Base-by-base conservation (phyloP, 139 green algal genomes). In the Edaphochlamys debaryana region DNA sequence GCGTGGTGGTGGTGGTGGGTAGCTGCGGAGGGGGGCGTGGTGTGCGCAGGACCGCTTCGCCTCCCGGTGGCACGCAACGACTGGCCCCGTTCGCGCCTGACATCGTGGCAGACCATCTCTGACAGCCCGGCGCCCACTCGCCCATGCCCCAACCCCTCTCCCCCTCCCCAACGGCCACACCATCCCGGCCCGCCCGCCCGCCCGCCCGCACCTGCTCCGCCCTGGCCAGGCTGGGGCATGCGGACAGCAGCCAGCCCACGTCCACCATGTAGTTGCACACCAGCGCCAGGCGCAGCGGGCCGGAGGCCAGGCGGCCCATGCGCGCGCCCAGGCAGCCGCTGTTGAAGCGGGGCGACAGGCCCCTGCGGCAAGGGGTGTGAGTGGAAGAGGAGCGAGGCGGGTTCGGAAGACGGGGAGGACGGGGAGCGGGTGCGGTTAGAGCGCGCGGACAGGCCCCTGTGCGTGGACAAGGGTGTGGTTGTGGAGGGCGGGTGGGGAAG, bases 181-280 rank as follows among this genome's bases (percentile, higher is more conserved):
- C n/a, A 54, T 25, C 9, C 29, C 2, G 2, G 2, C 40, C 32
- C 48, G 19, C 36, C 45, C 37, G 17, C 40, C 19, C 52, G 34
- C 58, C 15, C 70, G 17, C 0, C 32, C 56, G 11, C 37, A 95
- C 37, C 64, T 89, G 70, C 23, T 73, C 27, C 27, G 79, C 88
- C 27, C 22, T 17, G 0, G 41, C 25, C 22, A 97, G 68, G 74
- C 87, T 83, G 15, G 94, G 94, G 77, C 86, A 94, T 30, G 83
- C 86, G 0, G 70, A 84, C 32, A 96, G 42, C 40, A 96, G 90
- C 92, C 91, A 97, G 15, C 9, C 6, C 38, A 95, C 37, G 85
- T 97, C 94, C 19, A 97, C n/a, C 88, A 93, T 92, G 79, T 89
- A 97, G 68, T 97, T 97, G 50, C 73, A 91, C 19, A 94, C 82